Base-by-base conservation (phyloP, 192 early-diverging fungal genomes). In the Dispira parvispora region DNA sequence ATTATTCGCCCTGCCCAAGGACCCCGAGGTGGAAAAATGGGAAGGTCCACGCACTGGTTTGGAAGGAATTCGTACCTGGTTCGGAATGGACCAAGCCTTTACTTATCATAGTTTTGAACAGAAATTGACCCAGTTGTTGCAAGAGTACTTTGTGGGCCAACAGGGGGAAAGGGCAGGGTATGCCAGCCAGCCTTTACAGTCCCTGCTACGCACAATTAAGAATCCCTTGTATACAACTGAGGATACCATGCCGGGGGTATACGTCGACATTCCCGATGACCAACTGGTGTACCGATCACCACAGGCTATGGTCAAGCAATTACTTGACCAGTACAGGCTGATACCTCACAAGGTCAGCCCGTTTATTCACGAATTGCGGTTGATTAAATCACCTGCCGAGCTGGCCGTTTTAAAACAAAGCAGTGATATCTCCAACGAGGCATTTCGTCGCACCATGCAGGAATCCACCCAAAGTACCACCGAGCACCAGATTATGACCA, bases 21-120 rank as follows among this genome's bases (percentile, higher is more conserved):
- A 85, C 45, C 76, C 74, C 25, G 68, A 82, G 16, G 76, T 79
- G 43, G 90, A 95, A 69, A 72, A 88, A 57, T 98, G 94, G 94
- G 94, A 98, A 65, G 94, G 94, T 13, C 86, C 91, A 42, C 68
- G 88, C 43, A 84, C 85, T 11, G 94, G 94, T 8, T 53, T 91
- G 0, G 82, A 89, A 16, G 89, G 84, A 8, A 89, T 85, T 0
- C 75, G 77, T 50, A 73, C 80, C 42, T 58, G 84, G 11, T 93
- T 90, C 77, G 88, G 86, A n/a, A 88, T 88, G 4, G 89, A 92
- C 63, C 83, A 90, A 72, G 75, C 71, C 25, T 62, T 65, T 43
- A 67, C 65, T 11, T 45, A 68, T 13, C 49, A 43, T 58, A 69
- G 70, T n/a, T 68, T 75, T 57, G 45, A 38, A 25, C 62, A 38